A percentile compares a stretch with the other conserved stretches of the same genome.
Conservation (phyloP, 192 early-diverging fungal genomes). For the Kappamyces sp. region DNA sequence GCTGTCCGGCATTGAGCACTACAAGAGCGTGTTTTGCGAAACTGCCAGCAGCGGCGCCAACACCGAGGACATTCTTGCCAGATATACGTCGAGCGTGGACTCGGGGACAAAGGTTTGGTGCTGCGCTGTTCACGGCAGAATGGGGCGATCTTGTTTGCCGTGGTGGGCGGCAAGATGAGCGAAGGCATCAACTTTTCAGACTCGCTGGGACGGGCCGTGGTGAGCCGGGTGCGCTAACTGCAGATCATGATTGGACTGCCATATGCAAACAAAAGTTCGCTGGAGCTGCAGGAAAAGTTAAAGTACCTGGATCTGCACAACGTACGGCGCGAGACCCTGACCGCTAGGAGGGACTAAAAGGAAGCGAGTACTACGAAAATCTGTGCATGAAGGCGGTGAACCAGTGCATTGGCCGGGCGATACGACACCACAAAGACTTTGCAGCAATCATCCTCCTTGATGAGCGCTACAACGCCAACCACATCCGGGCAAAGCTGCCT, state of each 20-base stretch:
- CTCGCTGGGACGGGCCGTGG: conserved; percentile 54
- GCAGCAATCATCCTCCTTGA: conserved; percentile 80
- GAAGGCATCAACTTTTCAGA: conserved; percentile 91
- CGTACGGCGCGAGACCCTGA: neutral
- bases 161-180: conserved; percentile 86
- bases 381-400: conserved; percentile 91
- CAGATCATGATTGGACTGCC: conserved; percentile 88
- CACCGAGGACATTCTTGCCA: too few relatives aligned
- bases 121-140: neutral
- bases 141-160: conserved; percentile 76
- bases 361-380: conserved; percentile 78
- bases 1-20: conserved; percentile 41
- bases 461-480: conserved; percentile 43
- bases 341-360: conserved; percentile 10
- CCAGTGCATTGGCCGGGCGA: conserved; percentile 70
- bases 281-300: conserved; percentile 71
- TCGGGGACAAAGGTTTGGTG: too few relatives aligned
- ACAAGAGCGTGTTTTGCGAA: conserved; percentile 39
- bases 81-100: too few relatives aligned
- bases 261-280: conserved; percentile 70
- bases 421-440: conserved; percentile 84
- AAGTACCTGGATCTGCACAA: conserved; percentile 45
- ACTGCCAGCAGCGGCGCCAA: too few relatives aligned
- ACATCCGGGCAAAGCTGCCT: conserved; percentile 63
- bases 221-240: conserved; percentile 5